phyloP scores from a whole-genome alignment of 1,139 yeast genomes.

The Debaryomycetaceae sp. region DNA sequence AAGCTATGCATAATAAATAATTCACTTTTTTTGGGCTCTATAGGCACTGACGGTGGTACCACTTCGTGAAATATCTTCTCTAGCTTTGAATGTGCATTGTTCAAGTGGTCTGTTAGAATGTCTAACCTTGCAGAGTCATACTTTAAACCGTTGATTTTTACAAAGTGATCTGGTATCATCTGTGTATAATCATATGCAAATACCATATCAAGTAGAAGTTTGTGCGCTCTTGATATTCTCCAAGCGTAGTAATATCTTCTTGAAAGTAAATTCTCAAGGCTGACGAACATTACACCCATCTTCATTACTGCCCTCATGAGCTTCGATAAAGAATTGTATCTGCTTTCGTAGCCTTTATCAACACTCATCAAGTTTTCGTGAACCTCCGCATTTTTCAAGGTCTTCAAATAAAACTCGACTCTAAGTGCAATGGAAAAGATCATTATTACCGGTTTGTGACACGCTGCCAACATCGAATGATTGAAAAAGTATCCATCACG shows the following conservation, averaged over 20 bases:
- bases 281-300: slow-evolving; percentile 3
- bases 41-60: not conserved
- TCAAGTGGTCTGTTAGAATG: not conserved
- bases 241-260: slow-evolving; percentile 53
- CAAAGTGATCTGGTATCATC: not conserved
- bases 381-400: not conserved
- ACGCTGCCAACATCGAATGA: not conserved
- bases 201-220: slow-evolving; percentile 9
- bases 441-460: not conserved
- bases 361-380: not conserved
- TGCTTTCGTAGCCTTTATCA: not conserved
- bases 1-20: too few relatives aligned
- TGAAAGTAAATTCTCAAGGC: slow-evolving; percentile 15
- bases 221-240: slow-evolving; percentile 30
- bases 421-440: not conserved
- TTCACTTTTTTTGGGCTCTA: too few relatives aligned
- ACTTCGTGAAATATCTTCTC: not conserved
- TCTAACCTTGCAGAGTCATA: not conserved
- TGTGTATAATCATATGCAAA: slow-evolving; percentile 10
- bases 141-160: not conserved
- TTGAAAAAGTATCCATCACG: not conserved
- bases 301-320: not conserved
- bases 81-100: not conserved
- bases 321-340: not conserved
- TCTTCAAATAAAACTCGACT: too few relatives aligned